These are phyloP conservation scores for Kodamaea jinghongensis DNA, from an alignment of 805 yeast genomes.

Conservation along the genomic window DNA sequence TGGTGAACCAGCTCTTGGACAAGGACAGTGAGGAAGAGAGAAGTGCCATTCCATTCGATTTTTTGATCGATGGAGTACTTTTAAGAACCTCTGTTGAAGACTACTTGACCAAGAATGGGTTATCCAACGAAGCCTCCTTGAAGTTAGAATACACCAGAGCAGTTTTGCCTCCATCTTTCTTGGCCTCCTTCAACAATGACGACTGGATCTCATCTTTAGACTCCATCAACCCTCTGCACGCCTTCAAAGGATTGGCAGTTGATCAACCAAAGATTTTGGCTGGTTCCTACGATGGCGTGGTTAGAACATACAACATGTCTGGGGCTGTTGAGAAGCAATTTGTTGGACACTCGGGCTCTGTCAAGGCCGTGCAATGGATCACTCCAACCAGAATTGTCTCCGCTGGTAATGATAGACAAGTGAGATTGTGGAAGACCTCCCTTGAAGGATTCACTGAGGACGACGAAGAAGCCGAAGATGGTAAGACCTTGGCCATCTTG, in stretches of 20 bases:
- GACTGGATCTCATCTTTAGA: constrained; percentile 91
- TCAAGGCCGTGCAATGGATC: constrained; percentile 79
- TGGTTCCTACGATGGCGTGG: constrained; percentile 94
- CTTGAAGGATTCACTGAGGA: constrained; percentile 44
- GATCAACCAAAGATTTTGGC: constrained; percentile 61
- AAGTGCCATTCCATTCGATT: constrained; percentile 87
- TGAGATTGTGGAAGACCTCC: constrained; percentile 81
- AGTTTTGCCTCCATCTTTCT: constrained; percentile 87
- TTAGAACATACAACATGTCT: constrained; percentile 79
- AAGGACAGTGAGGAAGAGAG: constrained; percentile 28
- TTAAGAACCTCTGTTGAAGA: constrained; percentile 77
- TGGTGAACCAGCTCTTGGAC: constrained; percentile 83
- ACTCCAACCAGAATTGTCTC: constrained; percentile 73
- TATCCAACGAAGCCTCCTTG: constrained; percentile 77
- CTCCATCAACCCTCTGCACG: constrained; percentile 38
- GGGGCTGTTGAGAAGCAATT: constrained; percentile 80
- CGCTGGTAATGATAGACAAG: constrained; percentile 84
- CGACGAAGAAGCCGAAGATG: constrained; percentile 51
- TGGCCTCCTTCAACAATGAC: constrained; percentile 85
- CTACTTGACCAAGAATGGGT: constrained; percentile 70
- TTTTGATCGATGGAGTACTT: constrained; percentile 80
- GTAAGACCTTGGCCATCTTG: constrained; percentile 77
- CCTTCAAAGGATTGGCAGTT: constrained; percentile 15
- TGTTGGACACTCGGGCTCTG: constrained; percentile 85
- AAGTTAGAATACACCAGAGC: constrained; percentile 89